Conservation (phyloP, 2,329 filamentous ascomycete species). For the Phialophora tarda region DNA sequence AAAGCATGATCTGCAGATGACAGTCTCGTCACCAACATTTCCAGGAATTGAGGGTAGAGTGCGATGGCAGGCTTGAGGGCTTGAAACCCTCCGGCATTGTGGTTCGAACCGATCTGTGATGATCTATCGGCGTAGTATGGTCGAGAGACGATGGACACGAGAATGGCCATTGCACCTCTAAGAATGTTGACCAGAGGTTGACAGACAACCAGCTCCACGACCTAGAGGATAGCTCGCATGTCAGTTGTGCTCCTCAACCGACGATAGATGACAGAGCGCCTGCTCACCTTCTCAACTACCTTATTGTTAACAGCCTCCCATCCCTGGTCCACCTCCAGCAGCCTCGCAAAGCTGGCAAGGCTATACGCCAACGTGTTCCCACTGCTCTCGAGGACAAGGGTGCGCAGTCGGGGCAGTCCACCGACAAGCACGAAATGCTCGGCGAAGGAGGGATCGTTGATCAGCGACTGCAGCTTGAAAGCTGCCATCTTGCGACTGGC, state of each 20-base stretch:
- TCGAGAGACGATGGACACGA: slow-evolving; percentile 90
- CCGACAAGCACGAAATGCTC: slow-evolving; percentile 93
- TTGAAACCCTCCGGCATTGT: slow-evolving; percentile 71
- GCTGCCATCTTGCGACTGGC: slow-evolving; percentile 97
- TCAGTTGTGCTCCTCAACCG: background rate
- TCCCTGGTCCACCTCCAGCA: slow-evolving; percentile 96
- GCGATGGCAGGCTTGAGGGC: slow-evolving; percentile 91
- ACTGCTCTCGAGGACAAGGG: slow-evolving; percentile 80
- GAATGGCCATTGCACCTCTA: slow-evolving; percentile 92
- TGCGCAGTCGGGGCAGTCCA: slow-evolving; percentile 78
- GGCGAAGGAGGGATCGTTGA: slow-evolving; percentile 94
- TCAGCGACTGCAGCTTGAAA: slow-evolving; percentile 94
- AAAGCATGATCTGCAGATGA: slow-evolving; percentile 94
- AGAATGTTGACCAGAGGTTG: slow-evolving; percentile 98
- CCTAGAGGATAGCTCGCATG: slow-evolving; percentile 48
- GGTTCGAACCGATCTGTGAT: slow-evolving; percentile 63
- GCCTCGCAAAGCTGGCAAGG: slow-evolving; percentile 81
- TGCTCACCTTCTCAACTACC: slow-evolving; percentile 59
- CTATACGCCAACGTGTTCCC: slow-evolving; percentile 97
- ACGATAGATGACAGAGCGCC: slow-evolving; percentile 1
- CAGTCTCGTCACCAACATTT: slow-evolving; percentile 88
- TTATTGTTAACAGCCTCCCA: slow-evolving; percentile 73
- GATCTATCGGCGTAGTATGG: slow-evolving; percentile 65
- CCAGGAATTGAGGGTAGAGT: slow-evolving; percentile 90
- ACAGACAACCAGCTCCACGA: slow-evolving; percentile 90